Conservation (phyloP, 176 grass and related monocot species). For the Zoysia pacifica region DNA sequence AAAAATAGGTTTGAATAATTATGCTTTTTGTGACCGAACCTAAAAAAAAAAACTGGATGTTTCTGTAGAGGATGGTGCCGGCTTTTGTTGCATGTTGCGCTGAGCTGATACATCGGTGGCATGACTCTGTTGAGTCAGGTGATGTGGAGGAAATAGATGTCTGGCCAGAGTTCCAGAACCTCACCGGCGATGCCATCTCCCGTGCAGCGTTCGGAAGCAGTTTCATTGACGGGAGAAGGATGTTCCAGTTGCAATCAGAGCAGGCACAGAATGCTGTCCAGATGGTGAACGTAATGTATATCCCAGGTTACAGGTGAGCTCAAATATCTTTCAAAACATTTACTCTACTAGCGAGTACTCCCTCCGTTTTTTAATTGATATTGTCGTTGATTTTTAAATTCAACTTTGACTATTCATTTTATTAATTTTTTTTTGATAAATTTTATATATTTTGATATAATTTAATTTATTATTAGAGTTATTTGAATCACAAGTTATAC, state of each 20-base stretch:
- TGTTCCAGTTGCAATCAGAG: conserved; percentile 60
- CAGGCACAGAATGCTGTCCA: conserved; percentile 36
- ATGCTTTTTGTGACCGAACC: no score
- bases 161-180: conserved; percentile 59
- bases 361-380: no score
- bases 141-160: conserved; percentile 57
- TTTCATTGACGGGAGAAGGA: conserved; percentile 54
- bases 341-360: no score
- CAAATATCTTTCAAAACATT: background rate
- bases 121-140: background rate
- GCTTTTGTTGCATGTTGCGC: conserved; percentile 43
- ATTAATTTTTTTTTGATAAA: no score
- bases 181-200: conserved; percentile 53
- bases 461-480: no score
- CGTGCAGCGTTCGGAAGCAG: conserved; percentile 65
- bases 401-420: no score
- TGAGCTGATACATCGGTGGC: conserved; percentile 55
- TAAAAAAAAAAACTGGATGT: background rate
- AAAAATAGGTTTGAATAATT: background rate
- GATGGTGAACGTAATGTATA: conserved; percentile 10
- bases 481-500: no score
- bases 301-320: conserved; percentile 44
- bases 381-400: no score
- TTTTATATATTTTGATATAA: no score
- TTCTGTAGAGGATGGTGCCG: conserved; percentile 53